Evolutionary conservation across 768 basidiomycete species (phyloP), one percentile per base, ranked within the genome.

Genomic region (Mycena maculata): DNA sequence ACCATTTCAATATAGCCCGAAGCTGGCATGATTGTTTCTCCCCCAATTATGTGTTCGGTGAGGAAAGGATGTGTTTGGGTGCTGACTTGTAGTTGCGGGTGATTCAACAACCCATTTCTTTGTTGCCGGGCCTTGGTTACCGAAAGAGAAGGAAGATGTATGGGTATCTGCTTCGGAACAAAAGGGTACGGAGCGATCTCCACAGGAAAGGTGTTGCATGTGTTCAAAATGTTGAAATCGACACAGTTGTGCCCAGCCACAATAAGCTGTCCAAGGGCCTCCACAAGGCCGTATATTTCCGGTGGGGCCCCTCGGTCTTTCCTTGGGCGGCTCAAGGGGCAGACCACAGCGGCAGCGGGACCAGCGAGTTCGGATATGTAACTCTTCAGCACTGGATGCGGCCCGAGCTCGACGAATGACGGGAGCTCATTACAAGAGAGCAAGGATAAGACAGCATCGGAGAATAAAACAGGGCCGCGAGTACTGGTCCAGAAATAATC

Each of bases 401-500:
- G 80, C 4, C 73, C 65, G 13, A 84, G 72, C 65, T 84, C 83
- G 18, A 84, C 63, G 63, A 81, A 81, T 16, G 71, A 73, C 16
- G 78, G 68, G 9, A 68, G 60, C 3, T 74, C 76, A 25, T 60
- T 44, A 4, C 70, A 65, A 18, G 61, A 28, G 2, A 73, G 52
- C 12, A 83, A 69, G 6, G 67, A 41, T 28, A 64, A 39, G n/a
- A 84, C 72, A 0, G 81, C 76, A 13, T 76, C 50, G 1, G 71
- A 67, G 68, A 86, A 86, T 11, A 67, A 69, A 3, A 85, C 84
- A 7, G 82, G 79, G 3, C 68, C 58, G 11, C 81, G 76, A 12
- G 77, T 74, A 60, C 78, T 81, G 48, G 73, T 39, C 85, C 85
- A 85, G 48, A 80, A 78, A 68, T 85, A 85, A 10, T 82, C 75